A percentile compares a stretch with the other conserved stretches of the same genome.
Conservation (phyloP, 257 asterid species). For the Capsicum pubescens region DNA sequence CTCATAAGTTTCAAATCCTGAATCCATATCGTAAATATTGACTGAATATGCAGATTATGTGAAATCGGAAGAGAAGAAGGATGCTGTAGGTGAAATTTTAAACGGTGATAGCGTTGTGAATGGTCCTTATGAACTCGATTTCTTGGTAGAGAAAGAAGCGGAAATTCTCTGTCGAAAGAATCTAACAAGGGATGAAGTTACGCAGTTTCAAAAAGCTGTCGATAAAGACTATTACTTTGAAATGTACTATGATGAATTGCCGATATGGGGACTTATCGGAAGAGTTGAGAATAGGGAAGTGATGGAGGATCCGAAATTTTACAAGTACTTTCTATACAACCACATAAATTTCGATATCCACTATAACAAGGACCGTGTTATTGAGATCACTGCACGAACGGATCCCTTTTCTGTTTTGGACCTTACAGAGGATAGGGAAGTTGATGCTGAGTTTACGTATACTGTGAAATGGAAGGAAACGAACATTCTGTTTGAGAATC, state of each 20-base stretch:
- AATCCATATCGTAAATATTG: not conserved
- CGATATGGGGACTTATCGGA: constrained; percentile 83
- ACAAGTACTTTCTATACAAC: constrained; percentile 64
- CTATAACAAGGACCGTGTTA: constrained; percentile 69
- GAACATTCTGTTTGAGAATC: constrained; percentile 56
- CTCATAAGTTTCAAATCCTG: not conserved
- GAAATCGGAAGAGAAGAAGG: constrained; percentile 63
- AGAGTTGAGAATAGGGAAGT: constrained; percentile 66
- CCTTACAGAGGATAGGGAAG: constrained; percentile 65
- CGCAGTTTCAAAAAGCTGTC: constrained; percentile 63
- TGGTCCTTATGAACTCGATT: constrained; percentile 78
- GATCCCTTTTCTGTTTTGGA: constrained; percentile 74
- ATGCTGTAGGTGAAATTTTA: constrained; percentile 72
- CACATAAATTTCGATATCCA: constrained; percentile 69
- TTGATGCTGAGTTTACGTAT: constrained; percentile 65
- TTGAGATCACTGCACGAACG: constrained; percentile 73
- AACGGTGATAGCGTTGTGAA: constrained; percentile 75
- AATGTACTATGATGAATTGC: constrained; percentile 83
- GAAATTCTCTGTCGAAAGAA: constrained; percentile 59
- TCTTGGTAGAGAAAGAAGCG: constrained; percentile 60
- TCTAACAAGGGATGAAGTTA: constrained; percentile 61
- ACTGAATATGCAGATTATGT: constrained; percentile 50
- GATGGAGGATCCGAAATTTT: constrained; percentile 65
- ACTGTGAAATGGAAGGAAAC: constrained; percentile 71
- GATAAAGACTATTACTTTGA: constrained; percentile 77